A percentile compares a stretch with the other conserved stretches of the same genome.
Conservation (phyloP, 768 basidiomycete genomes). For the Melanogaster broomeanus region DNA sequence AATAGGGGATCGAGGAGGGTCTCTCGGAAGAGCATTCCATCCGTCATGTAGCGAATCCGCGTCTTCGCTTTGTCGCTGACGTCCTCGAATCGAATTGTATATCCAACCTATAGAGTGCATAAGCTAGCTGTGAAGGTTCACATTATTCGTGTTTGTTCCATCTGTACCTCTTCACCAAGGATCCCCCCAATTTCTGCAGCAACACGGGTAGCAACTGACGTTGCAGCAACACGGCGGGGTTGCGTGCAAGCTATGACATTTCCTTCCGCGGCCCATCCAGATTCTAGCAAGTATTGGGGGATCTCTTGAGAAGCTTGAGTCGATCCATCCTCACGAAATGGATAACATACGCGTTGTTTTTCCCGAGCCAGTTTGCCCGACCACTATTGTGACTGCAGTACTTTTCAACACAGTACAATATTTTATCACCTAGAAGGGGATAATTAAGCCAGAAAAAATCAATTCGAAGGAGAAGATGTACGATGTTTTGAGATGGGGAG, state of each 20-base stretch:
- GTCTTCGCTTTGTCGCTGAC: slow-evolving; percentile 83
- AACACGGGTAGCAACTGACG: slow-evolving; percentile 88
- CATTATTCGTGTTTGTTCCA: neutral
- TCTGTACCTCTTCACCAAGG: slow-evolving; percentile 80
- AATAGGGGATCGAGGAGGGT: slow-evolving; percentile 89
- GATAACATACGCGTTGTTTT: slow-evolving; percentile 88
- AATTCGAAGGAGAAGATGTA: slow-evolving; percentile 32
- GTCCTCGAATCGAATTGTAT: slow-evolving; percentile 96
- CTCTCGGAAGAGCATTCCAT: slow-evolving; percentile 97
- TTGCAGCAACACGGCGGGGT: slow-evolving; percentile 91
- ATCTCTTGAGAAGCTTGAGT: slow-evolving; percentile 58
- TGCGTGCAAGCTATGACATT: slow-evolving; percentile 92
- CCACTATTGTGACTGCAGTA: slow-evolving; percentile 84
- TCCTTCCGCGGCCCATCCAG: slow-evolving; percentile 87
- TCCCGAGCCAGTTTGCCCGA: slow-evolving; percentile 95
- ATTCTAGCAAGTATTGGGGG: slow-evolving; percentile 92
- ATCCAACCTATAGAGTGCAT: slow-evolving; percentile 72
- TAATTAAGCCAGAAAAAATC: neutral
- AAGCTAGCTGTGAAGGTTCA: slow-evolving; percentile 6
- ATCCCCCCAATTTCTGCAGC: slow-evolving; percentile 89
- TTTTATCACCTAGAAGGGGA: slow-evolving; percentile 58
- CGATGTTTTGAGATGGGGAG: slow-evolving; percentile 93
- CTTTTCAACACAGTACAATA: slow-evolving; percentile 83
- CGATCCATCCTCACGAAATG: neutral
- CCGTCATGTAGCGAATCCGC: slow-evolving; percentile 93